Conservation (phyloP, 1,284 basidiomycete genomes). For the Moniliophthora roreri region DNA sequence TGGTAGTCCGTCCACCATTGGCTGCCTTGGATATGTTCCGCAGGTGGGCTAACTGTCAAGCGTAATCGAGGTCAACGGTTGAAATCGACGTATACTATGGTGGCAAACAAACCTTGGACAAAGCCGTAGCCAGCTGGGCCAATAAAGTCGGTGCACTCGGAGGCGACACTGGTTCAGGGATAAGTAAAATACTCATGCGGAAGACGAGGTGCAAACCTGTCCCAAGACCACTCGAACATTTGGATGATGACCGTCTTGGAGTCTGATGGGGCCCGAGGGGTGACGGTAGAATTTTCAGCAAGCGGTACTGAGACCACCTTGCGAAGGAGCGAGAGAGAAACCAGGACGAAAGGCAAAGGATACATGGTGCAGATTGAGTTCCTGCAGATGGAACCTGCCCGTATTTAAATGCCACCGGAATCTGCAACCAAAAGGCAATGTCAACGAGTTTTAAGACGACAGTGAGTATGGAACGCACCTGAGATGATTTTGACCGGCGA, state of each 20-base stretch:
- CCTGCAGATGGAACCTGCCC: too few relatives aligned
- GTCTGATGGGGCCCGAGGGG: conserved; percentile 29
- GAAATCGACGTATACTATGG: background rate
- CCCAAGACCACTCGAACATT: conserved; percentile 60
- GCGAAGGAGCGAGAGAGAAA: background rate
- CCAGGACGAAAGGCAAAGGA: background rate
- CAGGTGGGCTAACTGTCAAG: conserved; percentile 44
- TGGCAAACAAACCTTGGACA: conserved; percentile 50
- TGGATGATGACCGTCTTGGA: conserved; percentile 51
- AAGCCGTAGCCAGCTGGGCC: conserved; percentile 68
- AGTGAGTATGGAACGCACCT: too few relatives aligned
- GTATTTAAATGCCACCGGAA: too few relatives aligned
- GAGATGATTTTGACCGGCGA: too few relatives aligned
- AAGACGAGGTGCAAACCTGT: conserved; percentile 17
- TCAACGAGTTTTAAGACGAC: too few relatives aligned
- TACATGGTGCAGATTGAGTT: too few relatives aligned
- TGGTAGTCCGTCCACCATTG: conserved; percentile 76
- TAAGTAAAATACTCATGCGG: background rate
- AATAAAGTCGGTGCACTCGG: conserved; percentile 64
- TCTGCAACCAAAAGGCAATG: too few relatives aligned
- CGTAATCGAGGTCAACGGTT: conserved; percentile 5
- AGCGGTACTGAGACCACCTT: background rate
- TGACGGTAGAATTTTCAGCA: background rate
- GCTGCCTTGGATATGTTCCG: conserved; percentile 46
- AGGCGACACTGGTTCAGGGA: conserved; percentile 43